Base-by-base conservation (phyloP, 768 basidiomycete species). In the Austroboletus festivus region DNA sequence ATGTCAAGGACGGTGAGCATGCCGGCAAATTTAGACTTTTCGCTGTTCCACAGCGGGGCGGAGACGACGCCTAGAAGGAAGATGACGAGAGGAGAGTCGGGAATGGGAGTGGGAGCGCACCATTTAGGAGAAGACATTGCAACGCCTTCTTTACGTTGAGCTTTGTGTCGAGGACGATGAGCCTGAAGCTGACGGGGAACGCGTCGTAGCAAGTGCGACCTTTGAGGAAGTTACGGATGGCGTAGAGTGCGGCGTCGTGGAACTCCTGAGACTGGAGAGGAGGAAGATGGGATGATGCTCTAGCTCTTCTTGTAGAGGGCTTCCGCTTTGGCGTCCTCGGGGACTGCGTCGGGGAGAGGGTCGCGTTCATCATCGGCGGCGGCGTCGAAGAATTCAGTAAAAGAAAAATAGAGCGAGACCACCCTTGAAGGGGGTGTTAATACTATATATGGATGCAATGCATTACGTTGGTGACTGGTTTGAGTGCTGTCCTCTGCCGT, bases 1-100 rank as follows among this genome's bases (percentile, higher is more conserved):
- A 99, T 93, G 68, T 99, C 96, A 48, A 93, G 81, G n/a, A 98
- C 92, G 9, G 96, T 99, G 62, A 99, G 87, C 95, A 99, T 98
- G 51, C 96, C 96, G 9, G 92, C 91, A 61, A 99, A 99, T 35
- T 76, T 82, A 5, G 91, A 94, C 51, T 81, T 82, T 55, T 93
- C 89, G 67, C 93, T 95, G 73, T 97, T 95, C 92, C 95, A 99
- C 21, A 99, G 75, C 12, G 96, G 95, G 0, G 96, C 96, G 5
- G 96, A 98, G 19, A 98, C 94, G 51, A 98, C 94, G 53, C 93
- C 95, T 96, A 64, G 7, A 38, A 40, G 44, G 31, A 45, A 18
- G 30, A 24, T 20, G 22, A 39, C 18, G 33, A 50, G 33, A 43
- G 5, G 19, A 1, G 35, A 37, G 18, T 23, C 1, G 11, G 5